Percentiles rank a stretch among this genome's conserved stretches.
Conservation (phyloP, 106 monocot species). For the Dactylorhiza incarnata region DNA sequence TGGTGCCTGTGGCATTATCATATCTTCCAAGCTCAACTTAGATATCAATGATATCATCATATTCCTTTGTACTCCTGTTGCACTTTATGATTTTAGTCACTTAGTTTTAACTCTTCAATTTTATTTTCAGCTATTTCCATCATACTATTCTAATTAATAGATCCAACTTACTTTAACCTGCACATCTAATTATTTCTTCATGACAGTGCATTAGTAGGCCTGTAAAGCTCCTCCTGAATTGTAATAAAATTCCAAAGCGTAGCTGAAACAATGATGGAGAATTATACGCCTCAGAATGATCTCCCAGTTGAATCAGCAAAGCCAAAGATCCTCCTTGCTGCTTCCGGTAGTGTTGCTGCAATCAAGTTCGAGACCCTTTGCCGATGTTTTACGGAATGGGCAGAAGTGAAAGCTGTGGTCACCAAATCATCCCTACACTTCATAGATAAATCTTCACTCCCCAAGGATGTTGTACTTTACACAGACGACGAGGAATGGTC, state of each 20-base stretch:
- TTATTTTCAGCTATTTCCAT: too few relatives aligned
- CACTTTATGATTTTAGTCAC: too few relatives aligned
- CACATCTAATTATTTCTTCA: background rate
- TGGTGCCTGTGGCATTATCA: too few relatives aligned
- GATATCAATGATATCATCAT: too few relatives aligned
- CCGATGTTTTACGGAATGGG: constrained; percentile 71
- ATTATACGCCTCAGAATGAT: background rate
- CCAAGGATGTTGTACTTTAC: constrained; percentile 54
- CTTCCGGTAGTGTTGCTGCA: constrained; percentile 89
- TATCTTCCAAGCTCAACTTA: too few relatives aligned
- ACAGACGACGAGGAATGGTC: constrained; percentile 92
- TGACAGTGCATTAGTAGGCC: background rate
- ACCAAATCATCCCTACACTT: constrained; percentile 83
- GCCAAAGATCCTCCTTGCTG: constrained; percentile 77
- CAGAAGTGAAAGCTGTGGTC: constrained; percentile 81
- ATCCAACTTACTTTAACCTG: too few relatives aligned
- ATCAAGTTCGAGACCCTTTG: constrained; percentile 85
- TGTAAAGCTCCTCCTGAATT: background rate
- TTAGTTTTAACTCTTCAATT: too few relatives aligned
- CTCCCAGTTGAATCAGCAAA: constrained; percentile 20
- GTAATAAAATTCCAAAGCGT: background rate
- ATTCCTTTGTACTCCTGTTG: too few relatives aligned
- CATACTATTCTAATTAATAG: too few relatives aligned
- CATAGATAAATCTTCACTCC: constrained; percentile 52
- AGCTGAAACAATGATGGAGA: background rate